phyloP scores from a whole-genome alignment of 306 rosid genomes.

The Glycine tomentella region DNA sequence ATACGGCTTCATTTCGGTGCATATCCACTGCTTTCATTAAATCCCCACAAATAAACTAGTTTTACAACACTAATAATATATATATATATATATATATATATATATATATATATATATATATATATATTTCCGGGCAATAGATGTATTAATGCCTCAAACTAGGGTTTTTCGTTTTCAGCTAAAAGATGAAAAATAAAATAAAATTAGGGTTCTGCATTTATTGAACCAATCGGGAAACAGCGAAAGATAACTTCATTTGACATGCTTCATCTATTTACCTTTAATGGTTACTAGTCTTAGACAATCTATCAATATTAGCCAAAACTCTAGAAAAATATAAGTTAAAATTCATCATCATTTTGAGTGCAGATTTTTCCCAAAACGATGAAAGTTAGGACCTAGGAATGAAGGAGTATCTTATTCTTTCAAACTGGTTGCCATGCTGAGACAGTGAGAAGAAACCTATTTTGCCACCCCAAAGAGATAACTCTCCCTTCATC shows the following conservation, averaged over 20 bases:
- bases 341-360: constrained; percentile 37
- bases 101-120: background rate
- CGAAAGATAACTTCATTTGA: constrained; percentile 5
- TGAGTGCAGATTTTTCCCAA: constrained; percentile 26
- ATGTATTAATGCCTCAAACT: background rate
- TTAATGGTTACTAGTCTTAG: background rate
- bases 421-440: constrained; percentile 57
- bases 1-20: too few relatives aligned
- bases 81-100: too few relatives aligned
- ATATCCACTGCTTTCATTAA: too few relatives aligned
- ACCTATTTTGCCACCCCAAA: constrained; percentile 77
- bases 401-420: background rate
- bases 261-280: constrained; percentile 42
- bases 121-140: too few relatives aligned
- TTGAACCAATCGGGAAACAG: background rate
- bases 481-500: constrained; percentile 67
- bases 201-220: constrained; percentile 14
- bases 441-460: constrained; percentile 67
- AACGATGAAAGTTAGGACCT: constrained; percentile 47
- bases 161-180: constrained; percentile 21
- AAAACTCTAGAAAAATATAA: constrained; percentile 2
- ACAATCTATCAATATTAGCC: constrained; percentile 31
- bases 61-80: too few relatives aligned
- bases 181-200: background rate
- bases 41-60: too few relatives aligned